Evolutionary conservation across 2,329 filamentous ascomycete genomes (phyloP).

Genomic region (Diaporthe amygdali): DNA sequence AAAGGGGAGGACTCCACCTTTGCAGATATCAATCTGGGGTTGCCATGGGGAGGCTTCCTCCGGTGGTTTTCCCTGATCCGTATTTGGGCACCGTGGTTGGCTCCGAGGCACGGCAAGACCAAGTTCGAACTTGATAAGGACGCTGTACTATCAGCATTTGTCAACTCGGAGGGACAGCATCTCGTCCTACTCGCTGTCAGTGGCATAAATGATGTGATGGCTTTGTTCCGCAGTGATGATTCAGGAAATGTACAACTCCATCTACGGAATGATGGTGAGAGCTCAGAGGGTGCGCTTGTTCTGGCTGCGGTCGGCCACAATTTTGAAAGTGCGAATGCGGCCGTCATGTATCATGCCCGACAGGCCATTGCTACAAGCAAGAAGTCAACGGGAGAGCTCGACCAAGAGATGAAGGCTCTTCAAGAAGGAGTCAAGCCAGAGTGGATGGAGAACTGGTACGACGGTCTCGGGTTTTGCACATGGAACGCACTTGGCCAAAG

Average conservation of each 20-base stretch:
- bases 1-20: conserved; percentile 62
- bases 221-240: conserved; percentile 69
- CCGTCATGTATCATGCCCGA: conserved; percentile 88
- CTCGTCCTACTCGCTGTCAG: conserved; percentile 81
- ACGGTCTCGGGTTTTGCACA: conserved; percentile 92
- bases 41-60: conserved; percentile 61
- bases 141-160: conserved; percentile 78
- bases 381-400: conserved; percentile 45
- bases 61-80: conserved; percentile 84
- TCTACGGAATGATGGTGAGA: conserved; percentile 71
- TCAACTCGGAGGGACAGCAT: conserved; percentile 73
- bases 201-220: conserved; percentile 72
- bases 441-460: conserved; percentile 90
- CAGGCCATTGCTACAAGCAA: conserved; percentile 60
- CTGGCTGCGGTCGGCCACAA: conserved; percentile 73
- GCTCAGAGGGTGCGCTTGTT: conserved; percentile 62
- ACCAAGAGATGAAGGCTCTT: conserved; percentile 51
- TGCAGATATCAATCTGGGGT: conserved; percentile 63
- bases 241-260: conserved; percentile 72
- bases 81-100: conserved; percentile 83
- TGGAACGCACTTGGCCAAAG: conserved; percentile 92
- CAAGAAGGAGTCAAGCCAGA: conserved; percentile 56
- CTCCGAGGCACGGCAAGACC: conserved; percentile 79
- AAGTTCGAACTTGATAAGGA: conserved; percentile 76
- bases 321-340: conserved; percentile 78